Evolutionary conservation across 1,284 basidiomycete genomes (phyloP).

Genomic region (Takashimella koratensis): DNA sequence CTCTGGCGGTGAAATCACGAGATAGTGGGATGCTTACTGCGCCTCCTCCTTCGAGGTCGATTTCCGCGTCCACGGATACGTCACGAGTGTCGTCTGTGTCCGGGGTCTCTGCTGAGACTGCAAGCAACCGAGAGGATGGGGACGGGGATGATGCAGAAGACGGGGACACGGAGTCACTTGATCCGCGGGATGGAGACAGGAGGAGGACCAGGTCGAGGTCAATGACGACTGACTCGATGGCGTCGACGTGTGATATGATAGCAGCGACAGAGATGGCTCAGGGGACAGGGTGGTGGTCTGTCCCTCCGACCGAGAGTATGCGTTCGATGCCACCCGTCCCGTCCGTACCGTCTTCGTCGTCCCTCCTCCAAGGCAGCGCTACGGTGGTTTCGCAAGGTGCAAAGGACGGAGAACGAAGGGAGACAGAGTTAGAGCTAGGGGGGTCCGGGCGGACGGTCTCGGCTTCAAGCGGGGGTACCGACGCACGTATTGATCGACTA

Average conservation of each 20-base stretch:
- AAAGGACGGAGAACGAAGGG: neutral
- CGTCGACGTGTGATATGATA: neutral
- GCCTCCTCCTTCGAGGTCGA: neutral
- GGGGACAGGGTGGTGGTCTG: neutral
- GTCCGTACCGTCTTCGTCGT: neutral
- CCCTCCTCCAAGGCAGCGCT: no score
- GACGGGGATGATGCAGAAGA: neutral
- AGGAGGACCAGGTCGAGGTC: neutral
- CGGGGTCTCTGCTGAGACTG: no score
- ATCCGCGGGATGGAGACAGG: neutral
- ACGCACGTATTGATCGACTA: neutral
- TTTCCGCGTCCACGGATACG: neutral
- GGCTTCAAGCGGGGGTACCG: neutral
- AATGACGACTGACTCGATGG: neutral
- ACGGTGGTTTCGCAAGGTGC: no score
- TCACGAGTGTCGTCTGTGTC: neutral
- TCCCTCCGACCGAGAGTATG: neutral
- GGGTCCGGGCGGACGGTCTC: neutral
- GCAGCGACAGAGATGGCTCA: neutral
- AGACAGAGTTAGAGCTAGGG: no score
- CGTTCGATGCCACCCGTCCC: neutral
- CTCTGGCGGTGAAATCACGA: no score
- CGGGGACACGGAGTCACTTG: neutral
- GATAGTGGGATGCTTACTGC: neutral
- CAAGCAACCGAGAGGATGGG: no score